Percentiles rank a stretch among this genome's conserved stretches.
phyloP scores from a whole-genome alignment of 495 filamentous ascomycete species.

The Aspergillus bertholletiae region DNA sequence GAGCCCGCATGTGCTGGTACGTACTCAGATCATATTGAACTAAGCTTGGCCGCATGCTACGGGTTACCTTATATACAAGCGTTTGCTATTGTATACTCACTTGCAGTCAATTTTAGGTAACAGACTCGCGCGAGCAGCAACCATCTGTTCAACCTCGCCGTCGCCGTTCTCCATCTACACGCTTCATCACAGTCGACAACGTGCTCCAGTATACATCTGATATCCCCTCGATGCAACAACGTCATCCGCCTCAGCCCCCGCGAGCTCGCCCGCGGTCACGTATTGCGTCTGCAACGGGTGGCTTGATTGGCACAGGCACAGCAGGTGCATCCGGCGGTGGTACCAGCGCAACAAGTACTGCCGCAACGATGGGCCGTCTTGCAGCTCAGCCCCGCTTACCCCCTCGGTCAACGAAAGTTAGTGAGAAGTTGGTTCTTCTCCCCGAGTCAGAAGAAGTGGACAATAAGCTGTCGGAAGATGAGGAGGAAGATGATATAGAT shows the following conservation, averaged over 20 bases:
- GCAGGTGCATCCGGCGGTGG: slow-evolving; percentile 12
- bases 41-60: not conserved
- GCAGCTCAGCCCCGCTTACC: slow-evolving; percentile 73
- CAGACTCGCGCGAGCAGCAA: slow-evolving; percentile 55
- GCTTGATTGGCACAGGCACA: slow-evolving; percentile 24
- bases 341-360: slow-evolving; percentile 12
- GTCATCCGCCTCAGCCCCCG: slow-evolving; percentile 60
- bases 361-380: slow-evolving; percentile 33
- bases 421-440: slow-evolving; percentile 91
- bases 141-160: slow-evolving; percentile 29
- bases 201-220: slow-evolving; percentile 92
- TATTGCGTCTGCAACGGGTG: slow-evolving; percentile 35
- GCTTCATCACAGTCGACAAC: slow-evolving; percentile 93
- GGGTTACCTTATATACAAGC: slow-evolving; percentile 6
- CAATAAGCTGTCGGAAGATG: slow-evolving; percentile 44
- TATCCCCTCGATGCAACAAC: slow-evolving; percentile 90
- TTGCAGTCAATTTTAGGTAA: slow-evolving; percentile 41
- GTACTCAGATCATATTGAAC: slow-evolving; percentile 7
- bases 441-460: slow-evolving; percentile 66
- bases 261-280: slow-evolving; percentile 47
- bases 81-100: not conserved
- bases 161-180: slow-evolving; percentile 53
- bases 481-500: slow-evolving; percentile 35
- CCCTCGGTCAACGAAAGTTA: slow-evolving; percentile 83
- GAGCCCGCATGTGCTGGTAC: slow-evolving; percentile 54